Base-by-base conservation (phyloP, 352 stramenopile genomes). In the Globisporangium mamillatum region DNA sequence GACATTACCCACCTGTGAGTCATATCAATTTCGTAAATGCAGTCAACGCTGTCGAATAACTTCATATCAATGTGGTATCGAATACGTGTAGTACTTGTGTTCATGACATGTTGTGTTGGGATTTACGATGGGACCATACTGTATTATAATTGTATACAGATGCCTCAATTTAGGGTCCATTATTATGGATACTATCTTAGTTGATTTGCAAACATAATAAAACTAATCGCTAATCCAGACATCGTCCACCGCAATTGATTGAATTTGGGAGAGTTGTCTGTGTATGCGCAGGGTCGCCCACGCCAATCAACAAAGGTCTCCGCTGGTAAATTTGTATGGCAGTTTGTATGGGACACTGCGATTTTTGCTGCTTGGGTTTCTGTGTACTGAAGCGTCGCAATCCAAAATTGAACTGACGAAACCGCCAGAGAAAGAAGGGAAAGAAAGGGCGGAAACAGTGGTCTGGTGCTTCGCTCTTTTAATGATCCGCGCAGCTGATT, bases 401-500 rank as follows among this genome's bases (percentile, higher is more conserved):
- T 41, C 7, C 18, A 54, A 54, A 56, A 55, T 20, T 50, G 41
- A 56, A 18, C 50, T 56, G 48, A 55, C 54, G 25, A 60, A 60
- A 24, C 27, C 24, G 56, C 7, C 29, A 12, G 36, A 46, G 32
- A 48, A 22, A 14, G 14, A 50, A 7, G 18, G 18, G 2, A 44
- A 48, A 44, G 24, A 25, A 50, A 25, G 29, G 25, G 6, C n/a
- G 16, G 24, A n/a, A 50, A n/a, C 6, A 8, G 38, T 46, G 38
- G 12, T 20, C 36, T 44, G 36, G 36, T 44, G 29, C 53, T 62
- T 18, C 44, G 9, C 56, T 50, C 20, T 63, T 64, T 64, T 64
- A 64, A 41, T 32, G n/a, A 24, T 54, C 22, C 36, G 36, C 58
- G 36, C 12, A 29, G 38, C 58, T 64, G 58, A 64, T 64, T 64